These are phyloP conservation scores for Alternaria metachromatica DNA, from an alignment of 2,329 filamentous ascomycete genomes.

Conservation along the genomic window DNA sequence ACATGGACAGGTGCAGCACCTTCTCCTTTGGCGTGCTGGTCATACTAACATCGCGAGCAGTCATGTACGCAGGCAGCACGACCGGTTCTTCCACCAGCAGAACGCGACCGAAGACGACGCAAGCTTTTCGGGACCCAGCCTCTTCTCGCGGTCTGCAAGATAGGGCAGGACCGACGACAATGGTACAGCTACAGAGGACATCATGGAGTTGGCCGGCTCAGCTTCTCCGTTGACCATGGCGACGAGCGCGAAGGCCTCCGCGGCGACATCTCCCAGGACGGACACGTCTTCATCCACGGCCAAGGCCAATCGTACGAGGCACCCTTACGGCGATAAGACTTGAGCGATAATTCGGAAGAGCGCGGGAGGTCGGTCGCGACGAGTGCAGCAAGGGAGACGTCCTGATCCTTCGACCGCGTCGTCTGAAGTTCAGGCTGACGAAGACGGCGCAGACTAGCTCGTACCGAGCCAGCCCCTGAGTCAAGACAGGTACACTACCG, in stretches of 20 bases:
- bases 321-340: not conserved
- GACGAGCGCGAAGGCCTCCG: not conserved
- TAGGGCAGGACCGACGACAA: not conserved
- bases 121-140: not conserved
- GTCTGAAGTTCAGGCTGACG: not conserved
- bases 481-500: not conserved
- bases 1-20: not conserved
- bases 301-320: not conserved
- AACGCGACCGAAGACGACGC: not conserved
- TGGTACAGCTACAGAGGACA: not conserved
- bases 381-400: not conserved
- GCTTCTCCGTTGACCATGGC: not conserved
- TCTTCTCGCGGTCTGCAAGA: not conserved
- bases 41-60: not conserved
- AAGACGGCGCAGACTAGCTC: not conserved
- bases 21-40: not conserved
- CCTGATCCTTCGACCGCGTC: not conserved
- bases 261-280: not conserved
- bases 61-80: not conserved
- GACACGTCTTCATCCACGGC: not conserved
- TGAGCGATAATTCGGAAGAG: not conserved
- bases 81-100: not conserved
- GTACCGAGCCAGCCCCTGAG: not conserved
- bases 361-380: not conserved
- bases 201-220: not conserved